These are phyloP conservation scores for Podospora tetraspora DNA, from an alignment of 495 filamentous ascomycete genomes.

Conservation along the genomic window DNA sequence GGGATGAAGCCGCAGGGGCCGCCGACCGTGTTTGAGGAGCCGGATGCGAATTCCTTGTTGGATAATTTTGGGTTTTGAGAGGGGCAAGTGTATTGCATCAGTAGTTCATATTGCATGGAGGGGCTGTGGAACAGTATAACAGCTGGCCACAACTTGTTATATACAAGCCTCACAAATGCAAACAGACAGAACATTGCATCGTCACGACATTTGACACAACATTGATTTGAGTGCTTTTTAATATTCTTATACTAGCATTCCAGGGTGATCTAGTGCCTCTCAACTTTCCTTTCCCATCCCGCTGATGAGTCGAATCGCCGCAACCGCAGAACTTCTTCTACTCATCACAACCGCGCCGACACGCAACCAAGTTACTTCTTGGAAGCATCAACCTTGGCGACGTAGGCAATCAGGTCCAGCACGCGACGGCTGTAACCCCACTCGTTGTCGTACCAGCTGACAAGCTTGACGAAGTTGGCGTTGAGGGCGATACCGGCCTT, in stretches of 20 bases:
- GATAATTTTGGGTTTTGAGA: constrained; percentile 71
- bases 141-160: not conserved
- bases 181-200: not conserved
- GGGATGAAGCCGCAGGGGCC: constrained; percentile 54
- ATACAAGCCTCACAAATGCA: not conserved
- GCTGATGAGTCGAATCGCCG: not conserved
- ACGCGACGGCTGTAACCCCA: constrained; percentile 98
- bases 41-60: constrained; percentile 73
- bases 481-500: constrained; percentile 99
- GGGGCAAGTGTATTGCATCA: not conserved
- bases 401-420: constrained; percentile 89
- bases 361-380: constrained; percentile 38
- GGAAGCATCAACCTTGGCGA: constrained; percentile 73
- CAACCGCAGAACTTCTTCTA: constrained; percentile 3
- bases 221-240: constrained; percentile 6
- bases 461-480: constrained; percentile 96
- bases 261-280: constrained; percentile 7
- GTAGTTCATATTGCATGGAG: not conserved
- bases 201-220: not conserved
- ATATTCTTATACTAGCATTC: constrained; percentile 8
- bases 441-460: constrained; percentile 91
- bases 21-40: constrained; percentile 83
- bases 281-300: constrained; percentile 4
- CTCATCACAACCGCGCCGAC: constrained; percentile 16
- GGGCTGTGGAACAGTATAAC: not conserved